Conservation (phyloP, 2,329 filamentous ascomycete genomes). For the Ophiosphaerella narmari region DNA sequence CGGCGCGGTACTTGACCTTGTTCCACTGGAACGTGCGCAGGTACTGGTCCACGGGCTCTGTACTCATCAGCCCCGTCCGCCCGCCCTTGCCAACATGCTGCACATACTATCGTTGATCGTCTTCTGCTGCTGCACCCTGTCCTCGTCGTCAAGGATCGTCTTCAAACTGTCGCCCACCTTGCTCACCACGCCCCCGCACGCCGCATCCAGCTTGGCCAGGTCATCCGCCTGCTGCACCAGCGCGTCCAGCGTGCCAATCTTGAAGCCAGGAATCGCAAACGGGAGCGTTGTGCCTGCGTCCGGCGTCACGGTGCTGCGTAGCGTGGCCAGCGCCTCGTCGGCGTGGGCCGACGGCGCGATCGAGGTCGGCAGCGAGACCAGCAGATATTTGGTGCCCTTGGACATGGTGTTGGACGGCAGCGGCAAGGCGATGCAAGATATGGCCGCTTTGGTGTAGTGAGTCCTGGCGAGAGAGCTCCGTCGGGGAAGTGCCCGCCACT, state of each 20-base stretch:
- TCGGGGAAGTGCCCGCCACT: slow-evolving; percentile 14
- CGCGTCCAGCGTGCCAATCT: slow-evolving; percentile 94
- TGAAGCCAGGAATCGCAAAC: slow-evolving; percentile 90
- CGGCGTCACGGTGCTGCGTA: slow-evolving; percentile 71
- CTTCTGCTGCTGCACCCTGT: slow-evolving; percentile 83
- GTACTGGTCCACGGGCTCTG: slow-evolving; percentile 96
- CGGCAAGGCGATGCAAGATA: slow-evolving; percentile 17
- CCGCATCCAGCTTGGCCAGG: slow-evolving; percentile 80
- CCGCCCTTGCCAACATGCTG: neutral
- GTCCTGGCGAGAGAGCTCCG: slow-evolving; percentile 20
- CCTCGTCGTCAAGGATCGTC: slow-evolving; percentile 81
- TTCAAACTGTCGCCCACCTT: slow-evolving; percentile 88
- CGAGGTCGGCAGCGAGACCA: slow-evolving; percentile 87
- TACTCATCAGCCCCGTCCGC: neutral
- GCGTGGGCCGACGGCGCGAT: slow-evolving; percentile 80
- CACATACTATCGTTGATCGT: slow-evolving; percentile 83
- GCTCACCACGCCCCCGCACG: slow-evolving; percentile 78
- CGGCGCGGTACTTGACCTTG: slow-evolving; percentile 93
- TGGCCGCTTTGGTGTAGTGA: slow-evolving; percentile 23
- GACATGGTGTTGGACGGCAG: slow-evolving; percentile 40
- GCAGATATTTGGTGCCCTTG: slow-evolving; percentile 69
- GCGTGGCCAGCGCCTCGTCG: slow-evolving; percentile 78
- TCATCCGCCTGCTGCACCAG: slow-evolving; percentile 97
- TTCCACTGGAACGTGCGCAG: slow-evolving; percentile 91
- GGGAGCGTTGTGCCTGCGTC: slow-evolving; percentile 77